Base-by-base conservation (phyloP, 441 rosid species). In the Jatropha multifida region DNA sequence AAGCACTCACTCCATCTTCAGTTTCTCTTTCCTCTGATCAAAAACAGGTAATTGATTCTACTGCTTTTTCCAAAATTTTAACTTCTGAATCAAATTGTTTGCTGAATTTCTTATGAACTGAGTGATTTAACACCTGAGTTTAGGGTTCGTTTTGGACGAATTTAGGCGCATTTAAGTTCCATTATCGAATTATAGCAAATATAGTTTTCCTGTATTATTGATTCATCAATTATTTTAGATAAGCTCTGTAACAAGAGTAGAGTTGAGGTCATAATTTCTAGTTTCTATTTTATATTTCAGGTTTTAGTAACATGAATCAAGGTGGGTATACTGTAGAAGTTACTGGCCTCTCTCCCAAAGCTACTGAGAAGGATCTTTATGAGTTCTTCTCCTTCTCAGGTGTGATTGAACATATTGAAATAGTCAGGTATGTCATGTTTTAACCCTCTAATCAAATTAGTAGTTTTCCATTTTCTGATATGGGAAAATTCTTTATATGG, bases 361-460 rank as follows among this genome's bases (percentile, higher is more conserved):
- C 88, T 62, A 83, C 93, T 2, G 97, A 90, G 86, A 84, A 77
- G 61, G 91, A 88, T 75, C 81, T 94, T 23, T 68, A 74, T 20
- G 96, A 90, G n/a, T 90, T 92, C 79, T 94, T 94, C 84, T 86
- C 93, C 26, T 89, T 89, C 78, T 90, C 89, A 15, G 97, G 97
- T 52, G 67, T 90, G 2, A 86, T 92, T 74, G 79, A 86, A 18
- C 76, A 79, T 70, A 81, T 90, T 61, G 96, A 94, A 75, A 86
- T 94, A 69, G 79, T 88, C 69, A 88, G 87, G 98, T 91, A 59
- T 58, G 40, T 32, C 68, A 38, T 49, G 42, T 2, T 4, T 7
- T 52, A 54, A 5, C 18, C 32, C 37, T 14, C 14, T 48, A 8
- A 3, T 69, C 2, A 14, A 56, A 20, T 62, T 62, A 27, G 62